A percentile compares a stretch with the other conserved stretches of the same genome.
Conservation (phyloP, 768 basidiomycete species). For the Suillus paluster region DNA sequence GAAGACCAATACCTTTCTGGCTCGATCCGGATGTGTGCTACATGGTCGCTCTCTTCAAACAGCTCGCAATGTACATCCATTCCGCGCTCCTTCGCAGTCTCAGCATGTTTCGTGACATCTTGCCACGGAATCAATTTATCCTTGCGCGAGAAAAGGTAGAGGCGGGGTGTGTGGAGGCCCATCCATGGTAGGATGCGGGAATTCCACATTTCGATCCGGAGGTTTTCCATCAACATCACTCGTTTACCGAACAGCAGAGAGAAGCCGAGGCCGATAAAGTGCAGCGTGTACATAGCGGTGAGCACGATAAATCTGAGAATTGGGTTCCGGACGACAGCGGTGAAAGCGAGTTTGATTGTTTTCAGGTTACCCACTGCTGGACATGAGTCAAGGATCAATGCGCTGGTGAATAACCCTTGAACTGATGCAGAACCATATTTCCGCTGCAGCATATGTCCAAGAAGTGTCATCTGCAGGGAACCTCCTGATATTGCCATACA, state of each 20-base stretch:
- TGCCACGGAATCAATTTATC: slow-evolving; percentile 34
- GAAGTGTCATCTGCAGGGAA: slow-evolving; percentile 18
- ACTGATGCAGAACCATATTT: slow-evolving; percentile 22
- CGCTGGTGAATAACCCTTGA: slow-evolving; percentile 13
- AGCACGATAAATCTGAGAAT: slow-evolving; percentile 17
- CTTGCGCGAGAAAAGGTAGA: slow-evolving; percentile 40
- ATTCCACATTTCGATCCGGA: slow-evolving; percentile 18
- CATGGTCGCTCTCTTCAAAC: slow-evolving; percentile 39
- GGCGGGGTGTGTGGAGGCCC: slow-evolving; percentile 30
- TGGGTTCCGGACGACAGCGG: slow-evolving; percentile 24
- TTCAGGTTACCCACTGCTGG: slow-evolving; percentile 18
- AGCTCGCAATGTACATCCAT: slow-evolving; percentile 30
- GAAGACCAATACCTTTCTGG: slow-evolving; percentile 31
- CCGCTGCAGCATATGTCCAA: slow-evolving; percentile 21
- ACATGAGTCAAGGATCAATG: slow-evolving; percentile 27
- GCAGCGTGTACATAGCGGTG: slow-evolving; percentile 14
- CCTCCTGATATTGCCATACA: slow-evolving; percentile 22
- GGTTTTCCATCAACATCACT: slow-evolving; percentile 4
- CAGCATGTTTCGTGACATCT: slow-evolving; percentile 29
- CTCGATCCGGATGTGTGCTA: slow-evolving; percentile 34
- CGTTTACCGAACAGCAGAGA: slow-evolving; percentile 21
- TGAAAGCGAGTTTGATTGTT: slow-evolving; percentile 22
- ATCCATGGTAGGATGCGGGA: slow-evolving; percentile 37
- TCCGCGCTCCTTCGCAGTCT: slow-evolving; percentile 24
- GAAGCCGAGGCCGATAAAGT: slow-evolving; percentile 16